Base-by-base conservation (phyloP, 2,329 filamentous ascomycete species). In the Aspergillus awamori region DNA sequence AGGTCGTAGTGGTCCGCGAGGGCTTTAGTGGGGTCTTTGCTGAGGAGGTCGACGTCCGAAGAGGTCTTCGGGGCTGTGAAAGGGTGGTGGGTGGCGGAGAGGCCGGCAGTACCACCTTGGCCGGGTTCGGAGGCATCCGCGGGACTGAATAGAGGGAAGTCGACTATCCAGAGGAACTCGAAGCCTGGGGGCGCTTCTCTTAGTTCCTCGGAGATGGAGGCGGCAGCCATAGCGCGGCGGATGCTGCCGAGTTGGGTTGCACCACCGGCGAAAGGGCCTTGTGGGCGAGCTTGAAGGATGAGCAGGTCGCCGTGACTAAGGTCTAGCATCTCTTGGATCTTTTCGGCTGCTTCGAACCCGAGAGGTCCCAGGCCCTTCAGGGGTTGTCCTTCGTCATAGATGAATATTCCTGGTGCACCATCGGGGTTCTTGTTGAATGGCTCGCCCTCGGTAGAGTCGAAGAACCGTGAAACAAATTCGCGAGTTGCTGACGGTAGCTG, bases 1-100 rank as follows among this genome's bases (percentile, higher is more conserved):
- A 99, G 87, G 70, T 99, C 95, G 78, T 97, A 99, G 73, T 97
- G 93, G 69, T 96, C 94, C 3, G 90, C 96, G 67, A 84, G 86
- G 1, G 87, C 92, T 51, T 83, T 77, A 0, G 92, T 82, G 0
- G 95, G 94, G 43, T 93, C 83, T 0, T 83, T 87, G 39, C 87
- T 81, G 1, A 98, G 85, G 0, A 92, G 77, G 41, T 92, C 88
- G 15, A 96, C 84, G 72, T 98, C 93, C 4, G 81, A 79, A 0
- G 83, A 76, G 0, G 86, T 86, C 38, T 91, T 86, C 0, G 95
- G 95, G 0, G 95, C 91, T 0, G 95, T 99, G 77, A 99, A 99
- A 0, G 95, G 95, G 74, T 99, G 95, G 72, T 99, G 95, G 0
- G 93, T 97, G 0, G 94, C 89, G 8, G 89, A 87, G 69, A 98